phyloP scores from a whole-genome alignment of 306 rosid genomes.

The Vigna unguiculata region DNA sequence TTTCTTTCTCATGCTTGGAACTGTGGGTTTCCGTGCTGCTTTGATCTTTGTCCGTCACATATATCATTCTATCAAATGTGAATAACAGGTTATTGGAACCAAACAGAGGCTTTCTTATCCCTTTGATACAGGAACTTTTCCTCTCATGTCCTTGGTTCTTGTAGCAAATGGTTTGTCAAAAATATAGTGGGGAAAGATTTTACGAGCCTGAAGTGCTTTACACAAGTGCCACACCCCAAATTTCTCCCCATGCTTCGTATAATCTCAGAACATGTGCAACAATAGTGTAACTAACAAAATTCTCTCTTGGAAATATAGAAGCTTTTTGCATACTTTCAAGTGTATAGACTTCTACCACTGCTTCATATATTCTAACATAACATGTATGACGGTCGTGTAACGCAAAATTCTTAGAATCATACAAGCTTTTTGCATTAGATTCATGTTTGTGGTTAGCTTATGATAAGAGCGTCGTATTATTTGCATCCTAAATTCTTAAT shows the following conservation, averaged over 20 bases:
- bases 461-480: background rate
- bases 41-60: constrained; percentile 57
- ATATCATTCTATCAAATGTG: constrained; percentile 57
- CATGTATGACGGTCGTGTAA: background rate
- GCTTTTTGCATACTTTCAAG: background rate
- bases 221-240: background rate
- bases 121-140: constrained; percentile 19
- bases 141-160: background rate
- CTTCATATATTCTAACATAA: constrained; percentile 1
- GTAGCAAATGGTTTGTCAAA: constrained; percentile 28
- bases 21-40: constrained; percentile 58
- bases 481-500: background rate
- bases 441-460: background rate
- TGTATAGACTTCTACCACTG: background rate
- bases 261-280: constrained; percentile 30
- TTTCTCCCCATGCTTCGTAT: background rate
- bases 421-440: background rate
- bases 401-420: background rate
- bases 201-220: background rate
- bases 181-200: background rate
- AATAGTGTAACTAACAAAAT: background rate
- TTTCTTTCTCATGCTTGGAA: constrained; percentile 67
- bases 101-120: constrained; percentile 22
- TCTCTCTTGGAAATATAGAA: constrained; percentile 28
- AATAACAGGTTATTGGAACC: constrained; percentile 43